phyloP scores from a whole-genome alignment of 129 eudicot species.

The Arctium minus region DNA sequence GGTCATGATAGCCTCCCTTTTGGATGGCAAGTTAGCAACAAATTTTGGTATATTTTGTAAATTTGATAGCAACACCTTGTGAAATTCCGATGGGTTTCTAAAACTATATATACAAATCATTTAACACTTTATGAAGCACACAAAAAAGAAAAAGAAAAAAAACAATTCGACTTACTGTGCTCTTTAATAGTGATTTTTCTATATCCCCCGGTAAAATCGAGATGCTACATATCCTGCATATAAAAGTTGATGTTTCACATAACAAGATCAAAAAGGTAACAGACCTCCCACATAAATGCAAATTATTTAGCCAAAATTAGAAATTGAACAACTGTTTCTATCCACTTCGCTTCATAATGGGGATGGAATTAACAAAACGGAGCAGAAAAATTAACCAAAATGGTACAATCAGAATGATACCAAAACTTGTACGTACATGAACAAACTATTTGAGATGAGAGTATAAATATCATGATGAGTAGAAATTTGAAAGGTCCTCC shows the following conservation, averaged over 20 bases:
- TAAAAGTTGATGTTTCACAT: not conserved
- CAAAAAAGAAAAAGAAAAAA: too few relatives aligned
- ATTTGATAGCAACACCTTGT: too few relatives aligned
- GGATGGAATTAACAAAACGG: constrained; percentile 6
- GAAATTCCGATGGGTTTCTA: too few relatives aligned
- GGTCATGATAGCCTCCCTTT: too few relatives aligned
- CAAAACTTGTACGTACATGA: constrained; percentile 18
- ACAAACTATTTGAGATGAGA: not conserved
- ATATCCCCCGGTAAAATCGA: not conserved
- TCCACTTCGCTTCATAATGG: constrained; percentile 10
- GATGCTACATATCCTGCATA: not conserved
- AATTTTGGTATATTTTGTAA: too few relatives aligned
- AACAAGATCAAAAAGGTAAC: not conserved
- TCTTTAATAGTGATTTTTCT: not conserved
- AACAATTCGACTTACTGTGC: too few relatives aligned
- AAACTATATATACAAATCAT: too few relatives aligned
- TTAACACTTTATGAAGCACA: too few relatives aligned
- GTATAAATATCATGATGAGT: constrained; percentile 36
- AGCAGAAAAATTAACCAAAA: constrained; percentile 11
- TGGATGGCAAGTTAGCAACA: too few relatives aligned
- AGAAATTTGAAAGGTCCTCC: constrained; percentile 57
- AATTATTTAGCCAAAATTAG: constrained; percentile 4
- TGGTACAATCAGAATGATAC: constrained; percentile 3
- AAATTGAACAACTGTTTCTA: constrained; percentile 4
- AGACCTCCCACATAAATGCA: not conserved